A percentile compares a stretch with the other conserved stretches of the same genome.
Conservation (phyloP, 371 early-diverging fungal genomes). For the Encephalitozoon hellem region DNA sequence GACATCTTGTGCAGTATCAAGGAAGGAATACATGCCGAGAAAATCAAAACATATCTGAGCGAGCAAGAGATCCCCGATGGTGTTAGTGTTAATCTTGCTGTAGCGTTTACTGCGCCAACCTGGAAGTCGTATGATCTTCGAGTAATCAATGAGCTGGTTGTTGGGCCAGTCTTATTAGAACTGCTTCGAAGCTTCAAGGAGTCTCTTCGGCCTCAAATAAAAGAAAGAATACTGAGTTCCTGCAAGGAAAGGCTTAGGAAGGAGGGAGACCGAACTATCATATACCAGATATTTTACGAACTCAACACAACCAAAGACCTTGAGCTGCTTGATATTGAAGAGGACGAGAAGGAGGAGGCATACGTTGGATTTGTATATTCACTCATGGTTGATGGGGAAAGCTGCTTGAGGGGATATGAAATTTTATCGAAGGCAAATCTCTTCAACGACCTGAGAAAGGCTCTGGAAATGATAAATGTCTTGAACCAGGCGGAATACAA, state of each 20-base stretch:
- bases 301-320: conserved; percentile 28
- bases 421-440: neutral
- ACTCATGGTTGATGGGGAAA: conserved; percentile 29
- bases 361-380: conserved; percentile 49
- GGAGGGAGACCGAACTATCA: neutral
- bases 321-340: neutral
- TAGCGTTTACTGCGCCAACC: neutral
- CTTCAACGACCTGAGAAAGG: conserved; percentile 30
- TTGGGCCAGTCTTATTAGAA: conserved; percentile 36
- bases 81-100: conserved; percentile 39
- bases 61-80: conserved; percentile 39
- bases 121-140: conserved; percentile 48
- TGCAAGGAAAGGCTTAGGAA: conserved; percentile 4
- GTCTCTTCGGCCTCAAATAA: conserved; percentile 28
- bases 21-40: conserved; percentile 14
- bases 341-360: conserved; percentile 15
- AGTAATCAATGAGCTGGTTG: conserved; percentile 18
- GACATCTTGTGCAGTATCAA: conserved; percentile 36
- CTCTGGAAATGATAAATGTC: conserved; percentile 16
- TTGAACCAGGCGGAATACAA: conserved; percentile 6
- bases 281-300: conserved; percentile 43
- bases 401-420: conserved; percentile 14
- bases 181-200: conserved; percentile 36
- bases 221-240: conserved; percentile 20
- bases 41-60: conserved; percentile 12